phyloP scores from a whole-genome alignment of 495 filamentous ascomycete species.

The Podospora sp. region DNA sequence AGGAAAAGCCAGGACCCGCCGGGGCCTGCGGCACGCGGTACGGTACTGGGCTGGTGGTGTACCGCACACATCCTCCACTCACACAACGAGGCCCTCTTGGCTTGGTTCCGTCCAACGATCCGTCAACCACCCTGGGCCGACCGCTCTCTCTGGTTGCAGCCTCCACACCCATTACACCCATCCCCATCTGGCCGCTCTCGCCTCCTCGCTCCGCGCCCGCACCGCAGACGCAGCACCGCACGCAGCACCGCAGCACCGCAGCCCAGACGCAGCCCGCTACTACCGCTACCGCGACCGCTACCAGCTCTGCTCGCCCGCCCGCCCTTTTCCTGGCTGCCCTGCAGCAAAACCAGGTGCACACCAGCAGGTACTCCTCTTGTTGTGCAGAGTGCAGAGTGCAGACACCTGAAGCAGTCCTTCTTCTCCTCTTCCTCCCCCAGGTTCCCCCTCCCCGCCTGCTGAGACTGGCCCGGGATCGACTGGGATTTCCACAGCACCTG shows the following conservation, averaged over 20 bases:
- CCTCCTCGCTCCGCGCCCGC: conserved; percentile 12
- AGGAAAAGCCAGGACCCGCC: conserved; percentile 10
- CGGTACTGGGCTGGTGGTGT: conserved; percentile 9
- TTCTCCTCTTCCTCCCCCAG: not conserved
- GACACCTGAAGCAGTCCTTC: conserved; percentile 19
- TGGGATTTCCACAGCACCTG: conserved; percentile 14
- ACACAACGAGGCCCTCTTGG: conserved; percentile 7
- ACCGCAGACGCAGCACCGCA: not conserved
- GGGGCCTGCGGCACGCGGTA: conserved; percentile 16
- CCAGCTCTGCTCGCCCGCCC: conserved; percentile 1
- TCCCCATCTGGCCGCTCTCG: conserved; percentile 12
- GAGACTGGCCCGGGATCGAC: conserved; percentile 2
- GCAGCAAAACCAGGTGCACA: not conserved
- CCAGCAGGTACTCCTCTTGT: no score
- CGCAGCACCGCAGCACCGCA: conserved; percentile 1
- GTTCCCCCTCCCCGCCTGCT: not conserved
- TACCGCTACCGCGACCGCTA: not conserved
- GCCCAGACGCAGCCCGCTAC: not conserved
- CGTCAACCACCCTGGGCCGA: conserved; percentile 15
- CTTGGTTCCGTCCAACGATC: conserved; percentile 18
- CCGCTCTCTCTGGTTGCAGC: conserved; percentile 15
- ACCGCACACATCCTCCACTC: not conserved
- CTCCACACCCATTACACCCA: conserved; percentile 5
- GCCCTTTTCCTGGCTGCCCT: conserved; percentile 8
- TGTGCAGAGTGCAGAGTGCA: conserved; percentile 24